Base-by-base conservation (phyloP, 2,329 filamentous ascomycete genomes). In the Cercospora brassicicola region DNA sequence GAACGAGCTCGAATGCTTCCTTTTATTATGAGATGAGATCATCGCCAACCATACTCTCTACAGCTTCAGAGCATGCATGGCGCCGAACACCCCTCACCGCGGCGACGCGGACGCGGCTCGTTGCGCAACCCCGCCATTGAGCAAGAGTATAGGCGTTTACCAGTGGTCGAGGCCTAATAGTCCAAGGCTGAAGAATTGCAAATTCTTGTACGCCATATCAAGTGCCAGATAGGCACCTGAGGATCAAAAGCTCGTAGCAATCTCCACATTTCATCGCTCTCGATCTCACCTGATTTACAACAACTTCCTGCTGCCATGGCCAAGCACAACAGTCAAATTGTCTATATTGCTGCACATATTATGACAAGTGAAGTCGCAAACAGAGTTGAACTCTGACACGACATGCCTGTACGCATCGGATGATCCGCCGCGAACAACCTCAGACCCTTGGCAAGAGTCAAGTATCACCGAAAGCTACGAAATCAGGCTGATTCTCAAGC, bases 51-150 rank as follows among this genome's bases (percentile, higher is more conserved):
- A 48, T 48, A 20, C 42, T 30, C 15, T 62, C 55, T 20, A 59
- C 55, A 59, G 55, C 55, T 59, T 28, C n/a, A 36, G 55, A 59
- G 55, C 55, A 59, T 59, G 55, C 59, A 48, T 57, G 62, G 53
- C 51, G 62, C 26, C 11, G 20, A 8, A 36, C 33, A 59, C 53
- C 62, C 62, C 51, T 64, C 62, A 64, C 15, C 61, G 31, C 61
- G 51, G 61, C 51, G 28, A 56, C 31, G 10, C 61, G 61, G 61
- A 56, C 31, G 10, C 61, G 61, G 61, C 30, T 55, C 42, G 61
- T 36, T 42, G 33, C 31, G 31, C 28, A 10, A 48, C 62, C 62
- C 62, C 53, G 51, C 48, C 48, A 45, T 33, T 33, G 39, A 45
- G 51, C 48, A 36, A 20, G 11, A 48, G 26, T n/a, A 23, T 48